phyloP scores from a whole-genome alignment of 768 basidiomycete genomes.

The Lentinula detonsa region DNA sequence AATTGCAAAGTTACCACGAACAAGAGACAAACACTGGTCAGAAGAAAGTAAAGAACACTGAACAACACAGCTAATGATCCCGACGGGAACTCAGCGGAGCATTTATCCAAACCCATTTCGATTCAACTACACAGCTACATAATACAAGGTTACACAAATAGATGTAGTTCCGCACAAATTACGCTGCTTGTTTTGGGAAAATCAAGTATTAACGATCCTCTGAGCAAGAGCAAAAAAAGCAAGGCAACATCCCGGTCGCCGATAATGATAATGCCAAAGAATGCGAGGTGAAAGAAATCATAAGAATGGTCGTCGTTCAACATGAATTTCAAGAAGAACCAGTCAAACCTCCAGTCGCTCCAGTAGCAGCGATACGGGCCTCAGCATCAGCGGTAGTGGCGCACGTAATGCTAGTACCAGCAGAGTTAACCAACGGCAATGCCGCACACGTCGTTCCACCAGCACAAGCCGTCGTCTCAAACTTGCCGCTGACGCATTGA shows the following conservation, averaged over 20 bases:
- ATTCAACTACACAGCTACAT: background rate
- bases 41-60: constrained; percentile 24
- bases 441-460: constrained; percentile 30
- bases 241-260: constrained; percentile 1
- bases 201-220: background rate
- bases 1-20: too few relatives aligned
- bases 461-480: constrained; percentile 31
- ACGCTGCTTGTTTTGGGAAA: background rate
- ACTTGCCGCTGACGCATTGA: constrained; percentile 47
- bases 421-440: constrained; percentile 37
- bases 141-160: background rate
- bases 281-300: background rate
- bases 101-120: background rate
- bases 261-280: constrained; percentile 1
- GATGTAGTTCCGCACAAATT: background rate
- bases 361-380: constrained; percentile 29
- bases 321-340: background rate
- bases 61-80: too few relatives aligned
- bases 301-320: too few relatives aligned
- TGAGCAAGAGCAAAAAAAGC: background rate
- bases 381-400: constrained; percentile 28
- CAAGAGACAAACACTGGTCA: constrained; percentile 5
- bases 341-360: constrained; percentile 24
- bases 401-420: constrained; percentile 38
- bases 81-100: too few relatives aligned